Evolutionary conservation across 306 rosid species (phyloP), one percentile per base, ranked within the genome.

Genomic region (Erythrophleum fordii): DNA sequence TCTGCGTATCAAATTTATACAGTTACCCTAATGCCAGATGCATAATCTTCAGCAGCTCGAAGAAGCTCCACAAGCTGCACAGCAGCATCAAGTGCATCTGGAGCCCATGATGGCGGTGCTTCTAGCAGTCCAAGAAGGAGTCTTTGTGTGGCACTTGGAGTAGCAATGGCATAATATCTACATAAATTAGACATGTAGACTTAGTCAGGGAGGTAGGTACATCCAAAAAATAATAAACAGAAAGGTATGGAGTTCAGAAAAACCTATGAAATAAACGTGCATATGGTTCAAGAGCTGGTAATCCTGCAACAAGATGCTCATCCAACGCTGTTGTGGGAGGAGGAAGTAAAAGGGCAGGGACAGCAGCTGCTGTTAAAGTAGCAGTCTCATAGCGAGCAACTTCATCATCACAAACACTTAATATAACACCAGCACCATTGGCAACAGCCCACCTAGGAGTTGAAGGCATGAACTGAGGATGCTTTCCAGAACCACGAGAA

Each of bases 21-120:
- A 79, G 78, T 89, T 88, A 95, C 99, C 99, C 99, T 89, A 70
- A 93, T 91, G 75, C 99, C 99, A 82, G 98, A 84, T 49, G 97
- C 97, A 88, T 93, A 95, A 84, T 95, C 99, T 88, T 95, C 99
- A 81, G 99, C 99, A 84, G 99, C 98, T 67, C 99, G 97, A 76
- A 95, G 99, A 49, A 95, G 99, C 75, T 93, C 98, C 85, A 95
- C 99, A 67, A 95, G 97, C 86, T 95, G 99, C 61, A 95, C 98
- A 69, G 98, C 95, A 44, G 99, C 99, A 87, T 95, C 99, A 75
- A 95, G 99, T 76, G 99, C 99, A 89, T 95, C 99, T 14, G 99
- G 99, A 80, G 99, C 99, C 99, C 99, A 95, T 3, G 99, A 95
- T 28, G 99, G 99, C 6, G 99, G 99, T 62, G 99, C 99, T 89